phyloP scores from a whole-genome alignment of 495 filamentous ascomycete species.

The Penicillium cataractarum region DNA sequence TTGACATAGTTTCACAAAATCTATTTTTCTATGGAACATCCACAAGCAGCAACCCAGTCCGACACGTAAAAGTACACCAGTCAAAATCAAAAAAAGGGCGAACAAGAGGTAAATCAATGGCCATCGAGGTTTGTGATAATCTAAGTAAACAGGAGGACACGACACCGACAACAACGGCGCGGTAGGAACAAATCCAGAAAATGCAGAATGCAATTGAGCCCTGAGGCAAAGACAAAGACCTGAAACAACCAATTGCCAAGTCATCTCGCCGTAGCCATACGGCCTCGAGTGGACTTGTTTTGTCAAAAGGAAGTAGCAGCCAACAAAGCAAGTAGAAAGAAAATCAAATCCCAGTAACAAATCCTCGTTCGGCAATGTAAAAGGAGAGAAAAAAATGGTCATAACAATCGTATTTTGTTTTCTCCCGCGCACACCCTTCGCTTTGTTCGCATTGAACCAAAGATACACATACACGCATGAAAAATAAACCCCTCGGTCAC shows the following conservation, averaged over 20 bases:
- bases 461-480: slow-evolving; percentile 18
- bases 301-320: background rate
- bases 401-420: slow-evolving; percentile 38
- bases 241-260: background rate
- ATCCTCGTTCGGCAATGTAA: background rate
- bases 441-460: slow-evolving; percentile 13
- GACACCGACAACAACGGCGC: background rate
- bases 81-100: background rate
- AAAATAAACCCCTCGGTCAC: background rate
- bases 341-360: slow-evolving; percentile 1
- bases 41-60: background rate
- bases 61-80: background rate
- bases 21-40: slow-evolving; percentile 1
- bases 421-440: slow-evolving; percentile 19
- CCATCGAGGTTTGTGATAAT: slow-evolving; percentile 15
- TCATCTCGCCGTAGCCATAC: background rate
- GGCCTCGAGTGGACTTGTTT: background rate
- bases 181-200: slow-evolving; percentile 1
- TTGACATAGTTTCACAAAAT: background rate
- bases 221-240: background rate
- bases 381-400: slow-evolving; percentile 20
- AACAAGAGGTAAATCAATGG: background rate
- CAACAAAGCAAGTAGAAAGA: background rate
- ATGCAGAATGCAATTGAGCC: slow-evolving; percentile 23
- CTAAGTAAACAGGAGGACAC: slow-evolving; percentile 14